Conservation (phyloP, 2,329 filamentous ascomycete genomes). For the Fusarium torulosum region DNA sequence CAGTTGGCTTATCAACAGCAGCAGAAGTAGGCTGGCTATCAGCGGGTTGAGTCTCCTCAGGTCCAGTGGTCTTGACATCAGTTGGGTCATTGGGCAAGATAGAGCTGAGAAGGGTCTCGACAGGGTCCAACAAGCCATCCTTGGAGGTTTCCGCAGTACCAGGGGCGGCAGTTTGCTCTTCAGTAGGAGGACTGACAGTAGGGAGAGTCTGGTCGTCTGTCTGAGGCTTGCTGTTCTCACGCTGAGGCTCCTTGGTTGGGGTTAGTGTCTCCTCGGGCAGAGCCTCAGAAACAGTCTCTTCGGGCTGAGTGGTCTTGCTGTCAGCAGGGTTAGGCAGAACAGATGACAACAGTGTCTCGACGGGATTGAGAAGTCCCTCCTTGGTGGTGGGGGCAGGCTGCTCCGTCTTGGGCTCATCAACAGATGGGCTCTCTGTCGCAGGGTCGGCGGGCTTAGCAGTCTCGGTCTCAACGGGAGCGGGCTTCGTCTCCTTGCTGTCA, state of each 20-base stretch:
- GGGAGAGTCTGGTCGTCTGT: constrained; percentile 26
- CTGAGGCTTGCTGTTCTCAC: constrained; percentile 25
- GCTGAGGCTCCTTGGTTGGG: constrained; percentile 31
- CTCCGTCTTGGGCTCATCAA: neutral
- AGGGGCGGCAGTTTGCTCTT: constrained; percentile 25
- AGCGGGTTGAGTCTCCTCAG: constrained; percentile 17
- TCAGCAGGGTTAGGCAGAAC: constrained; percentile 27
- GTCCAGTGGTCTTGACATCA: constrained; percentile 18
- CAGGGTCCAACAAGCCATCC: constrained; percentile 43
- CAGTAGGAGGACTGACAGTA: constrained; percentile 17
- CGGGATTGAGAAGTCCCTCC: constrained; percentile 37
- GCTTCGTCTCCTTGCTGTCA: constrained; percentile 3
- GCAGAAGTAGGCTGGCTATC: constrained; percentile 23
- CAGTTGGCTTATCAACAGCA: constrained; percentile 17
- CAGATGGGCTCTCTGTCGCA: constrained; percentile 13
- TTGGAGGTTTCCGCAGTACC: constrained; percentile 24
- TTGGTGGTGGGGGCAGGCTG: constrained; percentile 31
- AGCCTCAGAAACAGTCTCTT: constrained; percentile 25
- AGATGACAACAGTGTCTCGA: constrained; percentile 38
- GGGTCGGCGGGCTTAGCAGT: constrained; percentile 25
- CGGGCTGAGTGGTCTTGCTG: constrained; percentile 25
- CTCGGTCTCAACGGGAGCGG: constrained; percentile 14
- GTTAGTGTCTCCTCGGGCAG: constrained; percentile 22
- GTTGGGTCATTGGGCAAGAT: constrained; percentile 30
- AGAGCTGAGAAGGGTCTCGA: constrained; percentile 39